A percentile compares a stretch with the other conserved stretches of the same genome.
Conservation (phyloP, 345 rosid species). For the Heritiera fomes region DNA sequence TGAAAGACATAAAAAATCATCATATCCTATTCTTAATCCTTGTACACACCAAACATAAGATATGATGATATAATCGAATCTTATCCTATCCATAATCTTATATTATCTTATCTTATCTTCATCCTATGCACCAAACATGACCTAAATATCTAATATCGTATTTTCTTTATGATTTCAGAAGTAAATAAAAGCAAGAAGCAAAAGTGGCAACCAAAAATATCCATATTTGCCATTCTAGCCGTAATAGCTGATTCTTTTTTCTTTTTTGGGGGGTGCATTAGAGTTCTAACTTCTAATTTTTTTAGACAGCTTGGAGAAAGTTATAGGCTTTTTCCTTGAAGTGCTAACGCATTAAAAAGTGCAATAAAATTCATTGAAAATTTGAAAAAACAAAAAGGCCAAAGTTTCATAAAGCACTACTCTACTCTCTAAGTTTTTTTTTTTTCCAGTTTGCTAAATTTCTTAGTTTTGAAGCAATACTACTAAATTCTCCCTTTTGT, state of each 20-base stretch:
- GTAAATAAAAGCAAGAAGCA: no score
- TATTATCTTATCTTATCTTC: no score
- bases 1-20: no score
- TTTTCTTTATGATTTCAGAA: no score
- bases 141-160: not conserved
- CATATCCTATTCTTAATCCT: no score
- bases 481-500: not conserved
- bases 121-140: no score
- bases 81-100: no score
- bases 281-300: not conserved
- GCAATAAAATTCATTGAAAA: not conserved
- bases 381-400: not conserved
- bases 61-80: no score
- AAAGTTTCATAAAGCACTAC: not conserved
- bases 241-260: not conserved
- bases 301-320: not conserved
- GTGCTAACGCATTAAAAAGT: not conserved
- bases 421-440: not conserved
- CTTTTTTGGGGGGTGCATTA: not conserved
- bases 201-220: not conserved
- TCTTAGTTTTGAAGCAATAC: not conserved
- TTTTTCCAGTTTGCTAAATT: no score
- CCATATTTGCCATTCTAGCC: not conserved
- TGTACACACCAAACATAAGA: no score
- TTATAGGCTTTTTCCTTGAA: not conserved